phyloP scores from a whole-genome alignment of 345 rosid genomes.

The Carallia pectinifolia region DNA sequence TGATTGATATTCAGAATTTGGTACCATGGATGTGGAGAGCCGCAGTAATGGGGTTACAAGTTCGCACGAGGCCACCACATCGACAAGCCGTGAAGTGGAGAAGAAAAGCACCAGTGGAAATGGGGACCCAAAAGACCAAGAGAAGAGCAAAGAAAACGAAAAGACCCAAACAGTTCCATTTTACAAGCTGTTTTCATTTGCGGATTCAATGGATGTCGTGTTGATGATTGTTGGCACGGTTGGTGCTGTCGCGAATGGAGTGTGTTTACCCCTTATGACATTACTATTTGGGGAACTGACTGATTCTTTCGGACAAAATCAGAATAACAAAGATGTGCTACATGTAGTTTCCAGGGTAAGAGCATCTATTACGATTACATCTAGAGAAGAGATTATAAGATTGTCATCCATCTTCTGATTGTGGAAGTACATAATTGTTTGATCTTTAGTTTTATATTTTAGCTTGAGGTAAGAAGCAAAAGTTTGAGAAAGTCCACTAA shows the following conservation, averaged over 20 bases:
- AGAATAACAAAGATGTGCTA: conserved; percentile 36
- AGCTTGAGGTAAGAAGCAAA: neutral
- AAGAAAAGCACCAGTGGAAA: conserved; percentile 14
- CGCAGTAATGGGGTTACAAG: conserved; percentile 16
- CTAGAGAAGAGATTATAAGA: neutral
- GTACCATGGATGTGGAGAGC: conserved; percentile 34
- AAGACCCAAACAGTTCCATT: conserved; percentile 60
- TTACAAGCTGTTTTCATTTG: conserved; percentile 71
- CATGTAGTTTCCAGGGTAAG: conserved; percentile 56
- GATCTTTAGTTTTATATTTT: neutral
- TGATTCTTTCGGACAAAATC: conserved; percentile 68
- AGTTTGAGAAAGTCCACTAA: neutral
- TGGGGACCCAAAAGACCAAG: conserved; percentile 21
- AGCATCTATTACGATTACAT: neutral
- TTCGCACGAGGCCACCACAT: conserved; percentile 41
- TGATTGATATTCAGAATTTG: neutral
- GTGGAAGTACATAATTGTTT: neutral
- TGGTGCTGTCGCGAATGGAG: conserved; percentile 72
- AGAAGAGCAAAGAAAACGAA: conserved; percentile 46
- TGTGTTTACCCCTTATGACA: conserved; percentile 73
- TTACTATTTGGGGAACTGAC: conserved; percentile 61
- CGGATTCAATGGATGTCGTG: conserved; percentile 54
- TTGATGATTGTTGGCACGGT: conserved; percentile 69
- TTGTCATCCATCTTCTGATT: neutral
- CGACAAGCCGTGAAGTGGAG: conserved; percentile 36